phyloP scores from a whole-genome alignment of 2,329 filamentous ascomycete genomes.

The Aspergillus novofumigatus region DNA sequence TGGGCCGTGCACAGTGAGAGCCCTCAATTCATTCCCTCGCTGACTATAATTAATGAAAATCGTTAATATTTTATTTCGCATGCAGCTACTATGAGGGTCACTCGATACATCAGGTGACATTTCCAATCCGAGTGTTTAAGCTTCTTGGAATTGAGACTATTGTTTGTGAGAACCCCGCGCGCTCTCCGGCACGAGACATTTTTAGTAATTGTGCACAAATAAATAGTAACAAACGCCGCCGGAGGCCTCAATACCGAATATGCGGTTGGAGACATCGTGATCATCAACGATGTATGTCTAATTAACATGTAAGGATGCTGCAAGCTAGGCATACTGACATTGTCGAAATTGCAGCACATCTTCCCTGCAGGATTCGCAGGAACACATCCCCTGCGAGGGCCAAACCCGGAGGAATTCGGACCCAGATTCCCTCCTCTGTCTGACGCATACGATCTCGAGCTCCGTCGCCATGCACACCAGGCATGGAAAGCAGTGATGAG shows the following conservation, averaged over 20 bases:
- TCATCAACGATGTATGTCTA: conserved; percentile 57
- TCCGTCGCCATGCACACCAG: conserved; percentile 54
- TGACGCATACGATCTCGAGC: conserved; percentile 61
- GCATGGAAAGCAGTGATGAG: conserved; percentile 51
- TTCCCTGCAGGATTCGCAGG: conserved; percentile 61
- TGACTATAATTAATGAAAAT: not conserved
- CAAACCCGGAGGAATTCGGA: conserved; percentile 60
- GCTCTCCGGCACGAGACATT: not conserved
- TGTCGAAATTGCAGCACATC: conserved; percentile 47
- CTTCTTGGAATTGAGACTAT: conserved; percentile 58
- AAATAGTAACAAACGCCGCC: conserved; percentile 61
- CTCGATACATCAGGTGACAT: conserved; percentile 58
- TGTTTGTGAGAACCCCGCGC: conserved; percentile 42
- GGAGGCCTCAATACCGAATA: conserved; percentile 63
- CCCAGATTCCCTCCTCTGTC: conserved; percentile 60
- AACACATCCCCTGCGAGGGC: conserved; percentile 58
- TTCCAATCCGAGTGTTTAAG: conserved; percentile 62
- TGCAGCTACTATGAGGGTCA: conserved; percentile 65
- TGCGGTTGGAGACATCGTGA: conserved; percentile 60
- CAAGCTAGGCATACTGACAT: conserved; percentile 9
- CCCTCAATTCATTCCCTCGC: not conserved
- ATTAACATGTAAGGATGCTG: not conserved
- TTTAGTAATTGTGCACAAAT: not conserved
- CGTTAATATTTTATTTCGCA: conserved; percentile 1
- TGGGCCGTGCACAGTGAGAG: conserved; percentile 60